Percentiles rank a stretch among this genome's conserved stretches.
These are phyloP conservation scores for Cladophialophora exuberans DNA, from an alignment of 2,329 filamentous ascomycete genomes.

Conservation along the genomic window DNA sequence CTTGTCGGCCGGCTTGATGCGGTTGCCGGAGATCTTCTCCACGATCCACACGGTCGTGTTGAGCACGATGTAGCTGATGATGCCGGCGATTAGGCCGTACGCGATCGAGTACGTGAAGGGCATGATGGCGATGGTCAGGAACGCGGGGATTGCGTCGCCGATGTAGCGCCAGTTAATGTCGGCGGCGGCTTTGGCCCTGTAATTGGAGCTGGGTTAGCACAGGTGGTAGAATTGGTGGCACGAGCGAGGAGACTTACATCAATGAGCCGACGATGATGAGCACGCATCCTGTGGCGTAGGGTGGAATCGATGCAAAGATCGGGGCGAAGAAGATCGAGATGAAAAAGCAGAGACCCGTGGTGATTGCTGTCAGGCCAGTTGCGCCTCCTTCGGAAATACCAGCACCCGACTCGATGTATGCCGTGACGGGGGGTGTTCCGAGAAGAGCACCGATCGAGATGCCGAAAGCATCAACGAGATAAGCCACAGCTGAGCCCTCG, in stretches of 20 bases:
- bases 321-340: constrained; percentile 87
- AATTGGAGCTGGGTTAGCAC: not conserved
- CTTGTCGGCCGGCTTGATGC: constrained; percentile 74
- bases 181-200: constrained; percentile 51
- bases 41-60: constrained; percentile 73
- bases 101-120: constrained; percentile 89
- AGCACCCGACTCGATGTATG: constrained; percentile 86
- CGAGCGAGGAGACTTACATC: constrained; percentile 64
- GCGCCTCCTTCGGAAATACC: constrained; percentile 86
- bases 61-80: constrained; percentile 75
- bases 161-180: constrained; percentile 90
- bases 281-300: constrained; percentile 89
- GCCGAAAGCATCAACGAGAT: constrained; percentile 77
- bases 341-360: constrained; percentile 81
- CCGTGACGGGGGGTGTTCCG: constrained; percentile 79
- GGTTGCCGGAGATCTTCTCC: constrained; percentile 67
- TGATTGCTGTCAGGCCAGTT: constrained; percentile 81
- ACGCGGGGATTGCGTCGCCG: constrained; percentile 81
- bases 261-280: constrained; percentile 84
- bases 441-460: constrained; percentile 81
- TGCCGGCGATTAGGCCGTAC: constrained; percentile 80
- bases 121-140: constrained; percentile 83
- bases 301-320: constrained; percentile 85
- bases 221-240: not conserved
- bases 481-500: constrained; percentile 80